Base-by-base conservation (phyloP, 495 filamentous ascomycete genomes). In the Jackrogersella multiformis region DNA sequence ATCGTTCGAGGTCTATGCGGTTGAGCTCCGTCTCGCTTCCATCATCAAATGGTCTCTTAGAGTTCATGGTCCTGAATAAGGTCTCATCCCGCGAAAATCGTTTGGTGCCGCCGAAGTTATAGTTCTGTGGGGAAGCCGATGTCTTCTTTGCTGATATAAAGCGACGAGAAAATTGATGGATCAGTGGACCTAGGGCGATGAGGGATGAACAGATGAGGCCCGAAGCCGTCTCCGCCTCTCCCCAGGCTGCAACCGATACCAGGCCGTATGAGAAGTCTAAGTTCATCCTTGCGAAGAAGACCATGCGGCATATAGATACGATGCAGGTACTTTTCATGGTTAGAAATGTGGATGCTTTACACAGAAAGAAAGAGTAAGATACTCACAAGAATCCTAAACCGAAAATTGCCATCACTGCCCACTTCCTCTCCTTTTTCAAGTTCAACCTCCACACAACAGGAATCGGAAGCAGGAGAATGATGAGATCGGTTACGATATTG, bases 401-500 rank as follows among this genome's bases (percentile, higher is more conserved):
- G 58, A 84, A 85, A 15, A 84, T 78, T 9, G 65, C 68, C 0
- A 78, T 73, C 2, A 83, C 70, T 30, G 77, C 72, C 23, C 75
- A 35, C 44, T 79, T 81, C 58, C 81, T 73, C 5, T 62, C 72
- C 26, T 61, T 62, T 12, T 78, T 76, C 44, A 84, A 78, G 0
- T 79, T 78, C 10, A 83, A 64, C 0, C 68, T 69, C 73, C 76
- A 78, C 16, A 86, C 71, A 6, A 76, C 76, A 7, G 82, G 82
- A 39, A 88, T 74, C 0, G 86, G 86, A 39, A 87, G 79, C 0
- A 83, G 24, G 36, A 84, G 80, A 42, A 85, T 72, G 26, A 79
- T 73, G 30, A 85, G 46, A 65, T 87, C 85, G 36, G 80, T 82
- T 21, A 80, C 46, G 42, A 87, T 84, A 71, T 86, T 86, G 20